Base-by-base conservation (phyloP, 1,284 basidiomycete species). In the Boletus holoroseus region DNA sequence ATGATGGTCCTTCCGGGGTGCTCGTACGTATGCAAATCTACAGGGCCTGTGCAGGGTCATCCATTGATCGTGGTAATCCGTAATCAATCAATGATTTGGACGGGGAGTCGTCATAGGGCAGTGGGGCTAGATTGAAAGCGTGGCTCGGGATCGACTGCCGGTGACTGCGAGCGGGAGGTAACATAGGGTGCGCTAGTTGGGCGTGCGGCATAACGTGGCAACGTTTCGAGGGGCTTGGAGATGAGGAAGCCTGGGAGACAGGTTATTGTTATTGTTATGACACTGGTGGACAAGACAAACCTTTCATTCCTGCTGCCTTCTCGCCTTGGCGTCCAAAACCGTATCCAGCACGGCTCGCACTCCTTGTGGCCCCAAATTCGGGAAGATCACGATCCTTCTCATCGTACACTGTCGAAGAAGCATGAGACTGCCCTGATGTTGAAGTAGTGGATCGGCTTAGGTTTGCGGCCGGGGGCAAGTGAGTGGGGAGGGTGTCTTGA, bases 261-360 rank as follows among this genome's bases (percentile, higher is more conserved):
- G 11, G 26, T 56, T 26, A 55, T 46, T 24, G 50, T 27, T 41
- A 16, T 22, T 54, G 47, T 44, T 27, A 40, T 38, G 42, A 32
- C 20, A 45, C 18, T 8, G 12, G 9, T 20, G 24, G n/a, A 44
- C 18, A 48, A 7, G 22, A 65, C 70, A 41, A 48, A 76, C 83
- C 83, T 58, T 73, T 77, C 58, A 82, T 67, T 2, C 73, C 79
- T 37, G 87, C 87, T 40, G 76, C 76, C 71, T 87, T 88, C 71
- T 91, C 86, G n/a, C 82, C 88, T 62, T 83, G 81, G 49, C 78
- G 74, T 22, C 84, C 84, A 62, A 88, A 88, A 16, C 85, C 81
- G 51, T 77, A 75, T 18, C 77, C 75, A 44, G 70, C 67, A 64
- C 77, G 73, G 48, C 57, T 67, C 49, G 37, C 56, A 49, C 55